phyloP scores from a whole-genome alignment of 257 asterid genomes.

The Nicotiana knightiana region DNA sequence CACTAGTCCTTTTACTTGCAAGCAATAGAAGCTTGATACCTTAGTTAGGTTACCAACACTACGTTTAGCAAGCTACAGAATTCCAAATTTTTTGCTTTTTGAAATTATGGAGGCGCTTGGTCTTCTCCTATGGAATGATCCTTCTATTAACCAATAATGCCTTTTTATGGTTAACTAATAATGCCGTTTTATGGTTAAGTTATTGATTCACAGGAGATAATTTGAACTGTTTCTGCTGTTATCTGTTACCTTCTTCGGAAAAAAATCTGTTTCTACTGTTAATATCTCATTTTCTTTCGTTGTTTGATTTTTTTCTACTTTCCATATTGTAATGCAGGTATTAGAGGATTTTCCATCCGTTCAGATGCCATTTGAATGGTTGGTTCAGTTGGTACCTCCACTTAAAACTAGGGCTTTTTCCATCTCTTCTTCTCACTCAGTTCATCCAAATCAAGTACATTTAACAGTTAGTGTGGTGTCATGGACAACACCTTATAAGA shows the following conservation, averaged over 20 bases:
- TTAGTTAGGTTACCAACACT: background rate
- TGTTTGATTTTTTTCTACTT: background rate
- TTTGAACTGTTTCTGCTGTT: background rate
- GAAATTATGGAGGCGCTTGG: background rate
- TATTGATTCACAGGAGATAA: background rate
- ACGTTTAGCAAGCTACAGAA: background rate
- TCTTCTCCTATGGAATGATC: background rate
- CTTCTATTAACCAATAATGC: background rate
- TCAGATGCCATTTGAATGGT: constrained; percentile 91
- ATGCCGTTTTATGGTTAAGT: background rate
- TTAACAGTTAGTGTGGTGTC: constrained; percentile 72
- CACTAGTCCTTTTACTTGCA: background rate
- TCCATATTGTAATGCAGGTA: constrained; percentile 40
- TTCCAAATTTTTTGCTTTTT: background rate
- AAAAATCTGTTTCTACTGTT: background rate
- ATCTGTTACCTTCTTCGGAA: too few relatives aligned
- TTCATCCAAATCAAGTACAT: constrained; percentile 87
- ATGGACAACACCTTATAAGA: constrained; percentile 90
- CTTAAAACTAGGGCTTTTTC: constrained; percentile 82
- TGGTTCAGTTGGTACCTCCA: constrained; percentile 87
- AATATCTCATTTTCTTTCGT: constrained; percentile 6
- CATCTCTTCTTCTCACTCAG: constrained; percentile 70
- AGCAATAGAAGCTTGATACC: background rate
- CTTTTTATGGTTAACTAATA: background rate
- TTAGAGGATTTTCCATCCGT: constrained; percentile 90